Base-by-base conservation (phyloP, 2,329 filamentous ascomycete genomes). In the Hypomyces rosellus region DNA sequence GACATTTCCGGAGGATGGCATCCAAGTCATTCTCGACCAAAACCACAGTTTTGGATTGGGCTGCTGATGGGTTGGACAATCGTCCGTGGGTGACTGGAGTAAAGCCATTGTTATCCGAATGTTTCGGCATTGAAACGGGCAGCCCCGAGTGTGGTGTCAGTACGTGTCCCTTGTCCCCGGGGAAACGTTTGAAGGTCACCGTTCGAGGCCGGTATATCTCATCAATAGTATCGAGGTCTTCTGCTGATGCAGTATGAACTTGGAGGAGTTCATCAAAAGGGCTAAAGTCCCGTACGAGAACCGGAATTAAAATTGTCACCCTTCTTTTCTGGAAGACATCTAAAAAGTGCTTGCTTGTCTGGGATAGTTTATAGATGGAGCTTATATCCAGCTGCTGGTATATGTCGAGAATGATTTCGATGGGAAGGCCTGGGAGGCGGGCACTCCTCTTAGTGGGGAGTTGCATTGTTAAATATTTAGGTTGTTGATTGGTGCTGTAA, bases 401-500 rank as follows among this genome's bases (percentile, higher is more conserved):
- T 20, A 79, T 72, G 16, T 75, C 70, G 11, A 78, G 60, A 3
- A 77, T 58, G 15, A 77, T 68, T 57, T 81, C 77, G 3, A 69
- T 63, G 0, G 77, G 75, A 43, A 74, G 52, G 40, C 56, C 57
- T 42, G 62, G 54, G 16, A 71, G 56, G 37, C 50, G 54, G 20
- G 54, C 53, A 2, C 46, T 16, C 40, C 53, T 54, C 37, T 49
- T 48, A n/a, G 47, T 40, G 25, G 42, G 22, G 33, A 12, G 20
- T 18, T 8, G n/a, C 42, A 45, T 45, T 18, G 12, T 34, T 9
- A 42, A 18, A 18, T 22, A 8, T 14, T n/a, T 11, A 38, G 36
- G 5, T 41, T 18, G 48, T 11, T 45, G 25, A 22, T 42, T 34
- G 38, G 25, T 25, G 46, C 33, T 43, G 41, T 33, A 25, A 25